phyloP scores from a whole-genome alignment of 2,329 filamentous ascomycete species.

The Colletotrichum tropicicola region DNA sequence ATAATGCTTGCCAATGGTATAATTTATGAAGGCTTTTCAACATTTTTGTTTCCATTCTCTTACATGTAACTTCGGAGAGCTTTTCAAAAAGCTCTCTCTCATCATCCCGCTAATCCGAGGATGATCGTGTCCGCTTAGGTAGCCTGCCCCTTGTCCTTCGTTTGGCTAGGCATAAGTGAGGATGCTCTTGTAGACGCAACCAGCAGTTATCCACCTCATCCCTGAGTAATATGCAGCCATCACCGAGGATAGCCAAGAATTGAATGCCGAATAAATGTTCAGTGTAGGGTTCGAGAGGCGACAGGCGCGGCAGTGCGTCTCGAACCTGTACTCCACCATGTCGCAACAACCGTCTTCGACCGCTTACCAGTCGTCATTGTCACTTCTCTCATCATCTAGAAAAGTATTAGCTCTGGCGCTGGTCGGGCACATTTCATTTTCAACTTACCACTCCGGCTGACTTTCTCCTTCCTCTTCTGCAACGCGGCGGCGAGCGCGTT shows the following conservation, averaged over 20 bases:
- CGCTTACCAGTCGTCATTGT: conserved; percentile 77
- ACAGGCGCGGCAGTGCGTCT: neutral
- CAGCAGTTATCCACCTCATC: neutral
- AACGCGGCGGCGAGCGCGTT: conserved; percentile 83
- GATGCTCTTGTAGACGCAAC: neutral
- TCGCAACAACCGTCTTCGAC: neutral
- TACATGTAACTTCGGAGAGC: neutral
- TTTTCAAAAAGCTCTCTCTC: no score
- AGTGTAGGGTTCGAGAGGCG: neutral
- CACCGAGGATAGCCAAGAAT: neutral
- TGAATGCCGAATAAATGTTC: conserved; percentile 5
- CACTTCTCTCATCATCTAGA: conserved; percentile 76
- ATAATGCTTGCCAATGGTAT: neutral
- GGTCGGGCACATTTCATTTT: conserved; percentile 8
- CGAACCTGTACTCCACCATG: neutral
- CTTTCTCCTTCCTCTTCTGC: conserved; percentile 89
- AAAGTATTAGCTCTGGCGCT: neutral
- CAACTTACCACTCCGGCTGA: conserved; percentile 90
- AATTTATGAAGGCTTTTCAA: neutral
- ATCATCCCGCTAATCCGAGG: no score
- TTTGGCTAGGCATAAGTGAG: no score
- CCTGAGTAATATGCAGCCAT: neutral
- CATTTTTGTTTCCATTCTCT: neutral
- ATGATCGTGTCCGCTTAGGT: no score
- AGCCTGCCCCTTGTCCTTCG: no score